Evolutionary conservation across 352 stramenopile species (phyloP).

Genomic region (Phytophthora sp.): DNA sequence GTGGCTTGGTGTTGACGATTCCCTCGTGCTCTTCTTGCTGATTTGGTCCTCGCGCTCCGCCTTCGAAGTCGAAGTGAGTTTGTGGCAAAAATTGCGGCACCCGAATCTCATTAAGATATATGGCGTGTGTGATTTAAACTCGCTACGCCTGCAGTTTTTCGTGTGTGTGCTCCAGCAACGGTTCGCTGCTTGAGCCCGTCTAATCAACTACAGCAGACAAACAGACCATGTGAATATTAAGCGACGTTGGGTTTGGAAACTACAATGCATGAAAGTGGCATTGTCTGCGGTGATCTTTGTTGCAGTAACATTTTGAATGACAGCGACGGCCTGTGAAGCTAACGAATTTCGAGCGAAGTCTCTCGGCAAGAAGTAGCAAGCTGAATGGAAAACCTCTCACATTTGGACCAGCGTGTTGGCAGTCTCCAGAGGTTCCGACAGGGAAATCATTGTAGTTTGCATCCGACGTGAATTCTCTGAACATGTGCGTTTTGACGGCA

Average conservation of each 20-base stretch:
- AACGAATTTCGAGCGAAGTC: neutral
- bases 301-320: neutral
- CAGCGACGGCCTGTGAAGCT: neutral
- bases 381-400: neutral
- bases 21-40: neutral
- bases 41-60: conserved; percentile 20
- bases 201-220: neutral
- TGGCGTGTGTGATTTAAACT: neutral
- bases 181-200: neutral
- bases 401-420: neutral
- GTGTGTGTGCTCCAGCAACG: neutral
- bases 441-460: neutral
- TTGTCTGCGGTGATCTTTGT: neutral
- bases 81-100: neutral
- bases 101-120: neutral
- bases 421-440: neutral
- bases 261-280: neutral
- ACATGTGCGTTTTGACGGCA: neutral
- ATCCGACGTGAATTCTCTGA: neutral
- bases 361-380: neutral
- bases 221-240: neutral
- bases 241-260: neutral
- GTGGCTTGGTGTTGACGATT: neutral
- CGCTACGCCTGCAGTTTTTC: conserved; percentile 1
- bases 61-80: neutral